Evolutionary conservation across 2,329 filamentous ascomycete species (phyloP).

Genomic region (Sclerotinia subarctica): DNA sequence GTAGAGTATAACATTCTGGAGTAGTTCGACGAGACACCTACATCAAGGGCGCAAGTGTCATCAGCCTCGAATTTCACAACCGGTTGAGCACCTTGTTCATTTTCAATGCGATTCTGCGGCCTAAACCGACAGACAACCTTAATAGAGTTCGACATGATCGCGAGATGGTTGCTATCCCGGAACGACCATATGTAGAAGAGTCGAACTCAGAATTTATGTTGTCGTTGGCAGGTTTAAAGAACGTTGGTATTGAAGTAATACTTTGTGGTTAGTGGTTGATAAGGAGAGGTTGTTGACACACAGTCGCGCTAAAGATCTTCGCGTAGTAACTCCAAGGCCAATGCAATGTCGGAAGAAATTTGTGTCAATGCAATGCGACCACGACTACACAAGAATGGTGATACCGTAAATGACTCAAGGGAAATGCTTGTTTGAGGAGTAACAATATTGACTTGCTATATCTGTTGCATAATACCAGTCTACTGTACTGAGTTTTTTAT

Average conservation of each 20-base stretch:
- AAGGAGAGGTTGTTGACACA: constrained; percentile 37
- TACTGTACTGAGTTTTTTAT: neutral
- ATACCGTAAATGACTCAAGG: constrained; percentile 5
- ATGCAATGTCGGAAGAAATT: constrained; percentile 23
- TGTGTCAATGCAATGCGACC: constrained; percentile 23
- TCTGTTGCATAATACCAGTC: neutral
- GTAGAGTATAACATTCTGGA: neutral
- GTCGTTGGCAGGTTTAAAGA: constrained; percentile 12
- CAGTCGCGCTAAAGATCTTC: constrained; percentile 29
- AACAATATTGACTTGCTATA: neutral
- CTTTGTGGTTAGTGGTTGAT: constrained; percentile 26
- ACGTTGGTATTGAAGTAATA: constrained; percentile 21
- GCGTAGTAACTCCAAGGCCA: constrained; percentile 24
- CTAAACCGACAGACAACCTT: constrained; percentile 97
- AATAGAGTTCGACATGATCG: constrained; percentile 54
- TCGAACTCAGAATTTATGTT: constrained; percentile 18
- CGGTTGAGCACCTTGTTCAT: constrained; percentile 83
- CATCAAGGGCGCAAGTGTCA: constrained; percentile 83
- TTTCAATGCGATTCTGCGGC: constrained; percentile 92
- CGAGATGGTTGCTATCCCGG: constrained; percentile 31
- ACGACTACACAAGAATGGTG: neutral
- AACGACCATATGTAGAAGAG: constrained; percentile 36
- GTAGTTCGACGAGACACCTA: constrained; percentile 47
- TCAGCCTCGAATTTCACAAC: constrained; percentile 86
- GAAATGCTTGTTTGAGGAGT: constrained; percentile 22